Base-by-base conservation (phyloP, 75 land plant species). In the Pinus albicaulis region DNA sequence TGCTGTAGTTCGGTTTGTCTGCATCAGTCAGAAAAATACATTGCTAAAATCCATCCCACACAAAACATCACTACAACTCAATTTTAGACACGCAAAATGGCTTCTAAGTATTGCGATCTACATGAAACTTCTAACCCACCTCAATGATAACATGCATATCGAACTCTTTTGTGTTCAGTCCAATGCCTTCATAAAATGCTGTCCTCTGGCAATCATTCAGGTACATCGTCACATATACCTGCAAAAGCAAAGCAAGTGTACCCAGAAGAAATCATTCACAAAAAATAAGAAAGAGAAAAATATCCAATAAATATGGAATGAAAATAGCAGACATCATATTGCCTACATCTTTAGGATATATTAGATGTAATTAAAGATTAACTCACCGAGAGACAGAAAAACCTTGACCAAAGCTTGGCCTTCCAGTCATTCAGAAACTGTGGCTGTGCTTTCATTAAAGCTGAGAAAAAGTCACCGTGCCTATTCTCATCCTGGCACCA, bases 401-500 rank as follows among this genome's bases (percentile, higher is more conserved):
- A 96, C 11, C 99, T 88, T 17, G 96, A 57, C 99, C 99, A 96
- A 68, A 96, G 83, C 79, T 96, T 96, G 11, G 98, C 93, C 80
- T 96, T 89, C 98, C 99, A 96, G 84, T 96, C 99, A 79, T 96
- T 94, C 65, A 96, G 87, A 82, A 96, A 96, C 80, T 96, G 99
- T 1, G 99, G 99, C 76, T 96, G 99, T 2, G 99, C 99, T 85
- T 94, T 96, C 89, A 96, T 34, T 80, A 96, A 69, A 5, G 99
- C 99, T 59, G 99, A 96, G 88, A 94, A 96, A 90, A 96, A 96
- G 76, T 96, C 99, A 59, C 99, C 99, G 64, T 96, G 99, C 19
- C 99, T 79, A 82, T 96, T 96, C 87, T 96, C 99, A 82, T 96
- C 99, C 76, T 96, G 98, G 90, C 99, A 96, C 99, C 99, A 96